Base-by-base conservation (phyloP, 2,329 filamentous ascomycete species). In the Cladosporium sp. region DNA sequence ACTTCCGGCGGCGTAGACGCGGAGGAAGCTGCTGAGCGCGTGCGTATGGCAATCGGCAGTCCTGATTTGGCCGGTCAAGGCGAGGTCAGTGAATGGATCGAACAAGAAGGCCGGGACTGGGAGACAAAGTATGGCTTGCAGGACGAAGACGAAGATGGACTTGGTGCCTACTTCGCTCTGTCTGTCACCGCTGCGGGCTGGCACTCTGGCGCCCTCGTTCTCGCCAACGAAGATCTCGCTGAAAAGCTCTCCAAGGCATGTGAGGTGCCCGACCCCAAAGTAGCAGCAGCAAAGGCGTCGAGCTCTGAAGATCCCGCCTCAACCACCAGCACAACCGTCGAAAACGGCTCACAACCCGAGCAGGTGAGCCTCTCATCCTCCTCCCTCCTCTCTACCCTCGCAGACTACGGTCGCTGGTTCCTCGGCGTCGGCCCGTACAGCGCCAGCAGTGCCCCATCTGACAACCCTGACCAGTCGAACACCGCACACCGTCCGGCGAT, bases 61-160 rank as follows among this genome's bases (percentile, higher is more conserved):
- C 56, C 52, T 3, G 58, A 57, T 29, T 34, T 59, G 8, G 44
- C 47, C 7, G 61, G 59, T 9, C 68, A 74, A 53, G 72, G 70
- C n/a, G 73, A 76, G 43, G 67, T 78, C 19, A 78, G 74, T 56
- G 75, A 80, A 55, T 80, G 76, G 74, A 64, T 80, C 18, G 78
- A 81, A 56, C 74, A 76, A 58, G 68, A 78, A 57, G 74, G 71
- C 4, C 63, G 67, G 30, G 66, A 70, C 20, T 79, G 76, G 77
- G 74, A 76, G 47, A 61, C 66, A 38, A 63, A 64, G 30, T 67
- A 57, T 41, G 59, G 59, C 1, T 43, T 68, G 9, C 51, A 55
- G 9, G 61, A 66, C 15, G 61, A 55, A 1, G 67, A 73, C 24
- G 73, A 77, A n/a, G 75, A 76, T 56, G 73, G 73, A 0, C 63